These are phyloP conservation scores for Sugiyamaella pinicola DNA, from an alignment of 1,139 yeast species.

Conservation along the genomic window DNA sequence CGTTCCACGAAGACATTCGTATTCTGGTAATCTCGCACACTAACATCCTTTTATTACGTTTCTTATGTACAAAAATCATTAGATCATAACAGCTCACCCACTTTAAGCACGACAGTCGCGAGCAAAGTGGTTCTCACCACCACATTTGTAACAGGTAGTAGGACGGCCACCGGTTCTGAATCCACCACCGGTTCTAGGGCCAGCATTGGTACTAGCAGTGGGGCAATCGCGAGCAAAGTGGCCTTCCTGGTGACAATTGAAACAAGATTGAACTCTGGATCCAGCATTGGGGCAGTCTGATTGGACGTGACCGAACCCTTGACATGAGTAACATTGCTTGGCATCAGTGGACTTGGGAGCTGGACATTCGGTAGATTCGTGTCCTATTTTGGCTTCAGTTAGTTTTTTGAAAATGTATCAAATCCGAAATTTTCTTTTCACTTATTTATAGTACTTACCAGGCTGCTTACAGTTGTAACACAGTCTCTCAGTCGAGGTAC, in stretches of 20 bases:
- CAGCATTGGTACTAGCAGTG: conserved; percentile 8
- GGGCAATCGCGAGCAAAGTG: conserved; percentile 75
- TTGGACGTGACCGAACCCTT: conserved; percentile 70
- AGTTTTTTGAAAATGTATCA: no score
- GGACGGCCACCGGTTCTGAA: conserved; percentile 28
- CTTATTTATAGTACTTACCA: conserved; percentile 5
- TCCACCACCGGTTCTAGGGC: conserved; percentile 7
- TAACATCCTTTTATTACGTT: conserved; percentile 1
- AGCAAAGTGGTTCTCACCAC: conserved; percentile 92
- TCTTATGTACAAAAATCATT: conserved; percentile 14
- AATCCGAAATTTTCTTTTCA: no score
- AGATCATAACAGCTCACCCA: conserved; percentile 5
- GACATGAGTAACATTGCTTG: conserved; percentile 85
- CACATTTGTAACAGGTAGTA: conserved; percentile 86
- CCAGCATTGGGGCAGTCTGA: conserved; percentile 55
- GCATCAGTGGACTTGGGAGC: conserved; percentile 80
- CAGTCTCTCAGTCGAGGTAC: conserved; percentile 78
- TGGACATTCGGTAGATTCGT: conserved; percentile 83
- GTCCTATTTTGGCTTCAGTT: conserved; percentile 51
- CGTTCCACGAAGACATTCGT: neutral
- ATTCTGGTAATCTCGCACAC: neutral
- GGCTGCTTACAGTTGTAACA: conserved; percentile 88
- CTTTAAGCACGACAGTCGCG: conserved; percentile 77
- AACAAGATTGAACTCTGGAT: conserved; percentile 28
- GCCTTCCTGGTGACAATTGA: conserved; percentile 71